Conservation (phyloP, 805 yeast genomes). For the Clavispora carvajalis region DNA sequence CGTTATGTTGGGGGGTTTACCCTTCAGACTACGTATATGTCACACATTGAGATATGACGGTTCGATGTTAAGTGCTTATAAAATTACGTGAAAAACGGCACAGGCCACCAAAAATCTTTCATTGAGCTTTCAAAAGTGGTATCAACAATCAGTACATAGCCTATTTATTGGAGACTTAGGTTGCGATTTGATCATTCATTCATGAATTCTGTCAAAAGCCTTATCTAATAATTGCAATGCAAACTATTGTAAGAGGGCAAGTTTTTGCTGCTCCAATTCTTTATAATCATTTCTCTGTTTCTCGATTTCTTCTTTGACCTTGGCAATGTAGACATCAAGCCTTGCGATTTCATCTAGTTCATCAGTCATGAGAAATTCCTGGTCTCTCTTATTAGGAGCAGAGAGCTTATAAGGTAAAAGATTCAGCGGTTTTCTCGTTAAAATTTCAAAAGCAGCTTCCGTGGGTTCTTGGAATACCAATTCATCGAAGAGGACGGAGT, state of each 20-base stretch:
- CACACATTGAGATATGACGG: constrained; percentile 10
- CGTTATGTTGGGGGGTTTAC: constrained; percentile 33
- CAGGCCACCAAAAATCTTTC: constrained; percentile 20
- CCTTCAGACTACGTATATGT: constrained; percentile 28
- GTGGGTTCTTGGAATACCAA: constrained; percentile 94
- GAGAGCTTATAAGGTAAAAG: constrained; percentile 38
- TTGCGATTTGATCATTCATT: not conserved
- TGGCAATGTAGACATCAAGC: constrained; percentile 33
- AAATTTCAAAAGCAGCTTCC: constrained; percentile 73
- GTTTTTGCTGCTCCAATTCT: constrained; percentile 37
- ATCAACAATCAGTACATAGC: constrained; percentile 10
- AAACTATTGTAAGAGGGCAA: constrained; percentile 31
- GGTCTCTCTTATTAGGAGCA: constrained; percentile 33
- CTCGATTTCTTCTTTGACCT: constrained; percentile 37
- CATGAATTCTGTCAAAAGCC: not conserved
- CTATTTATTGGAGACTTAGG: not conserved
- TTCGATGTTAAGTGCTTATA: constrained; percentile 17
- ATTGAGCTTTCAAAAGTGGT: constrained; percentile 10
- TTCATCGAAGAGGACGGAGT: constrained; percentile 69
- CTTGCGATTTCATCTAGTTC: constrained; percentile 39
- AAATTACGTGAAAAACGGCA: constrained; percentile 4
- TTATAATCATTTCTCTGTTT: constrained; percentile 34
- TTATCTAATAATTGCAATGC: not conserved
- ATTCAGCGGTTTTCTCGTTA: constrained; percentile 65
- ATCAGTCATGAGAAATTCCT: constrained; percentile 35